Base-by-base conservation (phyloP, 305 asterid species). In the Plantago lanceolata region DNA sequence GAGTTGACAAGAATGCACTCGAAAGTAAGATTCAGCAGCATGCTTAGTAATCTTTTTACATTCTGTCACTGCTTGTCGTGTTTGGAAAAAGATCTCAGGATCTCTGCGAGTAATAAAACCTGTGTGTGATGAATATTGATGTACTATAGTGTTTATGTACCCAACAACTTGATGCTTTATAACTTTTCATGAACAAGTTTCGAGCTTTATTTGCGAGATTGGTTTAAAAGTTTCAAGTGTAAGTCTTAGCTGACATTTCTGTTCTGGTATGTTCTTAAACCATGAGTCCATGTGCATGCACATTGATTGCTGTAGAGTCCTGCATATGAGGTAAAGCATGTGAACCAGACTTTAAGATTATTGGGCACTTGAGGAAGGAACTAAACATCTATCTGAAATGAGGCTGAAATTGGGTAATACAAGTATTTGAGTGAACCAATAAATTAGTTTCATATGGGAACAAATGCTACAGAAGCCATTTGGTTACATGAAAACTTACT, bases 11-110 rank as follows among this genome's bases (percentile, higher is more conserved):
- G 67, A 50, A 3, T 35, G 69, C 68, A 17, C 90, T 87, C 20
- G 88, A 84, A 50, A 68, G 64, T 66, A 83, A 70, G 75, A 84
- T 85, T 53, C 65, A 43, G 48, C 68, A 69, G 35, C 75, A 73
- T 75, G 69, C 72, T 71, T 57, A 69, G 16, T 75, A 62, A 66
- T 57, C 66, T 59, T n/a, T 33, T 18, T 29, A 14, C 11, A 1
- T 6, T 29, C 49, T 9, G 35, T 14, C 29, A 26, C 40, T 19
- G 57, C 57, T 51, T 6, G 6, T 51, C 12, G 26, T 19, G 3
- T 31, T 37, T 13, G 31, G 61, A 37, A 40, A 48, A 48, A 57
- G 31, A 51, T 40, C 11, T 11, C 15, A 40, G 45, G 45, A 40
- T 9, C 31, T 51, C 2, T 8, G 28, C 13, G 5, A 19, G 57